Evolutionary conservation across 495 filamentous ascomycete species (phyloP), one percentile per base, ranked within the genome.

Genomic region (Neohortaea acidophila): DNA sequence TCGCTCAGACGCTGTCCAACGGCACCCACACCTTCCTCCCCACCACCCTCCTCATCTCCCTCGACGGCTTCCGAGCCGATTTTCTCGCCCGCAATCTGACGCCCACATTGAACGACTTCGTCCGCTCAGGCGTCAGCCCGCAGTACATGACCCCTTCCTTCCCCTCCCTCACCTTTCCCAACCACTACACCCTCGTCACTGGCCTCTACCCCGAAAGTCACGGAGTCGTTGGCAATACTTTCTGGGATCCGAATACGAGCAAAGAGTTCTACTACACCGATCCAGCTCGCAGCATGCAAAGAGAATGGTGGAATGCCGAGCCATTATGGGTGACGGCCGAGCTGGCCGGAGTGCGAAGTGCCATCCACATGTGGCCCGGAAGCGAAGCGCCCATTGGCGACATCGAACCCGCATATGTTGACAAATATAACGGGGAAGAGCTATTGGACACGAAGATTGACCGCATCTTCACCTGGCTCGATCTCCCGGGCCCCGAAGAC

Each of bases 311-410:
- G 89, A 64, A 65, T 37, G 67, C 60, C 3, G 86, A 94, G 51
- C 89, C 89, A 0, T 60, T 99, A 28, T 99, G 89, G 89, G 74
- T 77, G 23, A 87, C 89, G 0, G 86, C 89, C 5, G 86, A 94
- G 52, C 73, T 75, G 23, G 70, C 75, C 37, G 75, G 75, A 4
- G 62, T 93, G 33, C 70, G 65, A 38, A 73, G 72, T 21, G 91
- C 82, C 12, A 75, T 96, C 20, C 91, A 96, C 54, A 99, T 99
- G 89, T 99, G 89, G 89, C 89, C 91, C 0, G 89, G 91, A 2
- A 86, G 79, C 14, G 91, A 96, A 57, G 84, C 83, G 1, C 75
- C 81, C 47, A 69, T 82, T 44, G 63, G 70, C 18, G 63, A 61
- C 8, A 58, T 72, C 22, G 76, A 84, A 29, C 83, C 84, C 0